Evolutionary conservation across 2,329 filamentous ascomycete species (phyloP).

Genomic region (Monascus ruber): DNA sequence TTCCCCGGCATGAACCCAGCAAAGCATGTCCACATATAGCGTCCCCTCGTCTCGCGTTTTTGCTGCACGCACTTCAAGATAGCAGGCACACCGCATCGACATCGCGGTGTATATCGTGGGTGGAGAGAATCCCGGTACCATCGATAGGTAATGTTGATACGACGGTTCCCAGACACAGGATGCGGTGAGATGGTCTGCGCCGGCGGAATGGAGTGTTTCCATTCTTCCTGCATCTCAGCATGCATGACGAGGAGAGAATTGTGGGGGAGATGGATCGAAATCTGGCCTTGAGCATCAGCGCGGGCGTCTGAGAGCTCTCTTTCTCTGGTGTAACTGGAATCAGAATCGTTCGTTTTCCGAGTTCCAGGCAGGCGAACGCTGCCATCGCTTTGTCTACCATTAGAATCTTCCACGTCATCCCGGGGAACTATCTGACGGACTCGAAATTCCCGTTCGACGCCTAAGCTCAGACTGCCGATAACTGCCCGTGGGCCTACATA

Average conservation of each 20-base stretch:
- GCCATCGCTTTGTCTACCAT: conserved; percentile 7
- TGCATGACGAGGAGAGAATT: conserved; percentile 94
- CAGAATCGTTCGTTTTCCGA: conserved; percentile 12
- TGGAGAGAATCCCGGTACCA: conserved; percentile 70
- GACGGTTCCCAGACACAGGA: conserved; percentile 62
- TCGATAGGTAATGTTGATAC: conserved; percentile 91
- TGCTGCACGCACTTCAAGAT: conserved; percentile 68
- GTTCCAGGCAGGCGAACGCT: neutral
- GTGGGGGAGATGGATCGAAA: conserved; percentile 85
- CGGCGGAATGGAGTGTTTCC: conserved; percentile 80
- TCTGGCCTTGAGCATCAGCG: conserved; percentile 65
- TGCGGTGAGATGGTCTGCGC: conserved; percentile 71
- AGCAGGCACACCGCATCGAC: conserved; percentile 58
- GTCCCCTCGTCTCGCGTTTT: conserved; percentile 63
- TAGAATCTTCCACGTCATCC: conserved; percentile 22
- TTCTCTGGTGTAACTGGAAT: conserved; percentile 14
- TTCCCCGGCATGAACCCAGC: conserved; percentile 39
- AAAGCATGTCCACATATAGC: conserved; percentile 93
- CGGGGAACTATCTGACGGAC: conserved; percentile 62
- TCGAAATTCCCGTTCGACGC: conserved; percentile 86
- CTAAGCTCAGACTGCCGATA: conserved; percentile 82
- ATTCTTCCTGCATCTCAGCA: conserved; percentile 93
- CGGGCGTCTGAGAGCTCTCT: conserved; percentile 7
- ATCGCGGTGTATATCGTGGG: conserved; percentile 65
- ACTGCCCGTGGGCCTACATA: conserved; percentile 81